Conservation (phyloP, 31 red algal genomes). For the Porphyra umbilicalis region DNA sequence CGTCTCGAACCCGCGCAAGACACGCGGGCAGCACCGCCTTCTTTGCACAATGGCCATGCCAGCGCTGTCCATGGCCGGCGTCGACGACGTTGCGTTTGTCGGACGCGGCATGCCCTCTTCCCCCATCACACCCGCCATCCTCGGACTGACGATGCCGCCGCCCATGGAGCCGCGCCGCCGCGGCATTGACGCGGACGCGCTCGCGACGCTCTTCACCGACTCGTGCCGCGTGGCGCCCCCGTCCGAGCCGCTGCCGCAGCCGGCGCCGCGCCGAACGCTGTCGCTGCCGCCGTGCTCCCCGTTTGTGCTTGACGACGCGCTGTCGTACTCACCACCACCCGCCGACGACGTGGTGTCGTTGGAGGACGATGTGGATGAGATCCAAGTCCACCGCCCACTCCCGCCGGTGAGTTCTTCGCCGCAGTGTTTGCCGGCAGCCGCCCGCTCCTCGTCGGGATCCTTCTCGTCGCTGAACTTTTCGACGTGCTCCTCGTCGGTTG, state of each 20-base stretch:
- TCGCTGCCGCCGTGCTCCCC: not conserved
- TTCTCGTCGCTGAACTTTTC: not conserved
- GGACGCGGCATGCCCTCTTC: not conserved
- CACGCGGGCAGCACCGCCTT: not conserved
- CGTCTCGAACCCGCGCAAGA: too few relatives aligned
- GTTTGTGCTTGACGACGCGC: not conserved
- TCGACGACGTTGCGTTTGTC: not conserved
- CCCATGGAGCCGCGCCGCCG: not conserved
- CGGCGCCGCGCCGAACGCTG: not conserved
- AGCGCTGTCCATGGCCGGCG: not conserved
- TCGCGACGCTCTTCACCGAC: not conserved
- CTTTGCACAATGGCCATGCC: not conserved
- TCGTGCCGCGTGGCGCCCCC: not conserved
- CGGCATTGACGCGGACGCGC: not conserved
- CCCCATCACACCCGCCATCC: not conserved
- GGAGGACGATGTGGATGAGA: not conserved
- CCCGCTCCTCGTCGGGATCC: not conserved
- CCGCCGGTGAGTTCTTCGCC: too few relatives aligned
- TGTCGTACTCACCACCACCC: not conserved
- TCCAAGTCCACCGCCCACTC: too few relatives aligned
- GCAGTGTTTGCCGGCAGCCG: too few relatives aligned
- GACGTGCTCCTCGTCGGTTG: not conserved
- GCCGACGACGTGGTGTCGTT: not conserved
- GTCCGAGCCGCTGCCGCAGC: not conserved
- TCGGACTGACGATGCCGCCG: not conserved